Percentiles rank a stretch among this genome's conserved stretches.
Conservation (phyloP, 352 stramenopile genomes). For the Pythium oligandrum region DNA sequence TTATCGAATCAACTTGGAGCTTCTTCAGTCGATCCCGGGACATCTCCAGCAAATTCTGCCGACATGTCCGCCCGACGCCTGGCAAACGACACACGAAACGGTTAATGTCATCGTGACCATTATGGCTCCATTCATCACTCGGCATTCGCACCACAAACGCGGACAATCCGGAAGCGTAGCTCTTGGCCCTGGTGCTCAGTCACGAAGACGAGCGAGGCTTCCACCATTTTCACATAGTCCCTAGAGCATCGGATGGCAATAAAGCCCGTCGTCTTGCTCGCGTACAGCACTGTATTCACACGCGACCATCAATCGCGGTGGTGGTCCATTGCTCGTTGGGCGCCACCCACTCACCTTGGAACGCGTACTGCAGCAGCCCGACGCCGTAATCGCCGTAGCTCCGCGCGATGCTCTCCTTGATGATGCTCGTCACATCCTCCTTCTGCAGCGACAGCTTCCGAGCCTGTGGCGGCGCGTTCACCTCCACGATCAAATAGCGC, state of each 20-base stretch:
- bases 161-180: constrained; percentile 50
- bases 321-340: not conserved
- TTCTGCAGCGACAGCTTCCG: constrained; percentile 49
- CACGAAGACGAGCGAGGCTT: constrained; percentile 71
- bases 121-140: too few species aligned
- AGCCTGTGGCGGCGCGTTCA: constrained; percentile 20
- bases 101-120: too few species aligned
- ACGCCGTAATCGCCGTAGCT: constrained; percentile 69
- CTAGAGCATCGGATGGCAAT: constrained; percentile 59
- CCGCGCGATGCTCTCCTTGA: constrained; percentile 60
- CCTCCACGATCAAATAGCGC: constrained; percentile 65
- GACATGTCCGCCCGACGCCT: too few species aligned
- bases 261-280: constrained; percentile 43
- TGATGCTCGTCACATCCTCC: constrained; percentile 46
- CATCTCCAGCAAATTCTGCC: too few species aligned
- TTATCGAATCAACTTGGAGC: not conserved
- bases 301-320: too few species aligned
- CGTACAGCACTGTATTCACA: constrained; percentile 47
- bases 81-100: too few species aligned
- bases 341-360: constrained; percentile 43
- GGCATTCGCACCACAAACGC: constrained; percentile 49
- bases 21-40: too few species aligned
- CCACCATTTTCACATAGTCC: constrained; percentile 67
- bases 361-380: constrained; percentile 67
- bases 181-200: constrained; percentile 59